A percentile compares a stretch with the other conserved stretches of the same genome.
phyloP scores from a whole-genome alignment of 2,329 filamentous ascomycete genomes.

The Epichloe amarillans region DNA sequence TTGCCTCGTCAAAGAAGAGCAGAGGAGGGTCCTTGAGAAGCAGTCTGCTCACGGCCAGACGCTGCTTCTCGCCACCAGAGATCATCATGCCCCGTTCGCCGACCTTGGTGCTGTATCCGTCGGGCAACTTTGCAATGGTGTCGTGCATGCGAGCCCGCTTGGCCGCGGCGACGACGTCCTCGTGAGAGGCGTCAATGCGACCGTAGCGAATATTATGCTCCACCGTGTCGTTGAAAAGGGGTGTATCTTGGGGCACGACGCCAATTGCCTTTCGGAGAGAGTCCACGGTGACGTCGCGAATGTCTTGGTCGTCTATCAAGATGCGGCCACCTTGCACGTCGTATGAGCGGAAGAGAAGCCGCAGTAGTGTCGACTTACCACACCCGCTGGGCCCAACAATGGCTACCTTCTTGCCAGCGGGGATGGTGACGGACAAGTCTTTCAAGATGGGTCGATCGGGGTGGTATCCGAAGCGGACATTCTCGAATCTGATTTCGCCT shows the following conservation, averaged over 20 bases:
- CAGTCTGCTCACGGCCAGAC: slow-evolving; percentile 69
- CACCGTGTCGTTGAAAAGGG: slow-evolving; percentile 92
- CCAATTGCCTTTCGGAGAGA: slow-evolving; percentile 77
- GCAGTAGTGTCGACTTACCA: slow-evolving; percentile 86
- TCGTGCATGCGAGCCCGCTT: slow-evolving; percentile 75
- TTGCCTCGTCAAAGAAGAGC: slow-evolving; percentile 92
- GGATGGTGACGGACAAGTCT: slow-evolving; percentile 76
- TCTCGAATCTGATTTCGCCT: slow-evolving; percentile 86
- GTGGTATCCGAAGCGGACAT: slow-evolving; percentile 89
- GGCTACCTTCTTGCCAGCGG: slow-evolving; percentile 89
- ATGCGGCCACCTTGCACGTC: slow-evolving; percentile 78
- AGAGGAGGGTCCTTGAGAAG: slow-evolving; percentile 82
- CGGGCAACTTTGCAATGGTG: slow-evolving; percentile 63
- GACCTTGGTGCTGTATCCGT: slow-evolving; percentile 84
- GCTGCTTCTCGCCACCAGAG: slow-evolving; percentile 86
- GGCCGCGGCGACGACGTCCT: slow-evolving; percentile 64
- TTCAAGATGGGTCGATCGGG: slow-evolving; percentile 75
- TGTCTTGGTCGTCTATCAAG: slow-evolving; percentile 83
- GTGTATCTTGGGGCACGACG: slow-evolving; percentile 93
- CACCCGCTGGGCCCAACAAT: slow-evolving; percentile 92
- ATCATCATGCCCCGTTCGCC: slow-evolving; percentile 96
- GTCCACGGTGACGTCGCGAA: slow-evolving; percentile 69
- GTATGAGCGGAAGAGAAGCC: slow-evolving; percentile 87
- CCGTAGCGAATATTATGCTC: slow-evolving; percentile 94
- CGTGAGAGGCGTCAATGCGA: slow-evolving; percentile 59